phyloP scores from a whole-genome alignment of 1,139 yeast species.

The Saccharomyces uvarum region DNA sequence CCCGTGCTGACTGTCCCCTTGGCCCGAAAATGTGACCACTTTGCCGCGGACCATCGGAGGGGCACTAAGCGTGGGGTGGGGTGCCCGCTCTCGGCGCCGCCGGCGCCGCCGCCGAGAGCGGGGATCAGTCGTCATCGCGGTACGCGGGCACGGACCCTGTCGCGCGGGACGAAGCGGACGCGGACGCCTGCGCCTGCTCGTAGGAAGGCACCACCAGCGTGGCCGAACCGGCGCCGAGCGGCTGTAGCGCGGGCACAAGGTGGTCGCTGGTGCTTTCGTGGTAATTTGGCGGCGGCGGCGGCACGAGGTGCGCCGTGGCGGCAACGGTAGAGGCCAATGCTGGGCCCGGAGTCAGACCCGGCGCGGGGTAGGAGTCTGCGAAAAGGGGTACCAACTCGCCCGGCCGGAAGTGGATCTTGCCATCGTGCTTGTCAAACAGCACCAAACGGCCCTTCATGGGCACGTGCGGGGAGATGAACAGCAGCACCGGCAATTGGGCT shows the following conservation, averaged over 20 bases:
- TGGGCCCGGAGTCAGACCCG: slow-evolving; percentile 1
- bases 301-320: slow-evolving; percentile 1
- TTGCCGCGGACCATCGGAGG: background rate
- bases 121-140: background rate
- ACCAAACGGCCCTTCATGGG: slow-evolving; percentile 46
- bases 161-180: background rate
- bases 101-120: background rate
- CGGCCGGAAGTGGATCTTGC: slow-evolving; percentile 43
- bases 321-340: slow-evolving; percentile 1
- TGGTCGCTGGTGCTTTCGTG: slow-evolving; percentile 16
- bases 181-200: background rate
- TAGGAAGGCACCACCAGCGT: background rate
- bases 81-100: too few species aligned
- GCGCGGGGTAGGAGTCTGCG: slow-evolving; percentile 1
- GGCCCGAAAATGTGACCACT: background rate
- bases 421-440: slow-evolving; percentile 40
- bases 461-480: slow-evolving; percentile 52
- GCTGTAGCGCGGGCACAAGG: slow-evolving; percentile 6
- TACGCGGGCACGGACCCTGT: slow-evolving; percentile 1
- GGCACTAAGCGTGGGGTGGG: background rate
- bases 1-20: background rate
- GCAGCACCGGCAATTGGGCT: slow-evolving; percentile 54
- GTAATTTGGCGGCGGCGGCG: slow-evolving; percentile 19
- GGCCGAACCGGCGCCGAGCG: background rate
- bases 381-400: slow-evolving; percentile 26